Base-by-base conservation (phyloP, 2,329 filamentous ascomycete genomes). In the Didymella sp. region DNA sequence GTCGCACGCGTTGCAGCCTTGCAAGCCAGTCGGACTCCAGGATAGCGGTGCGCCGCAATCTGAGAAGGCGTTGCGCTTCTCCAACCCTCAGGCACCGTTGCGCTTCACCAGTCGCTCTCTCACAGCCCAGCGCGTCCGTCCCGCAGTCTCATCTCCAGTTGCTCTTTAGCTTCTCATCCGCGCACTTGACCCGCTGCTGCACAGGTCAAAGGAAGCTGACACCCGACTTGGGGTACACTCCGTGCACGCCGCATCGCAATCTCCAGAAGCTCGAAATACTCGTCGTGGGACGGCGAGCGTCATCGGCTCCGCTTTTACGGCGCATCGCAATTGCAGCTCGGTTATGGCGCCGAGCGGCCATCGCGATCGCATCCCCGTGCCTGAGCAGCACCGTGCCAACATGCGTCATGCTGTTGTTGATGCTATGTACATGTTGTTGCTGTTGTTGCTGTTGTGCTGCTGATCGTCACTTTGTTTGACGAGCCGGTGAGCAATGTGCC, bases 1-100 rank as follows among this genome's bases (percentile, higher is more conserved):
- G 54, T 57, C 31, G 54, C 43, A 57, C 55, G 27, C 46, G 45
- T 50, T 50, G 43, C 62, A 65, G 62, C 62, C 62, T 65, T 61
- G 49, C 60, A 47, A 63, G 60, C 60, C 60, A 63, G 50, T 56
- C 63, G 61, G 35, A 38, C 35, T 51, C 25, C 51, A 43, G 63
- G 25, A 48, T 60, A 52, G 55, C 27, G 44, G 45, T 55, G 37
- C 61, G 61, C 54, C 60, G 49, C 51, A 56, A 64, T 58, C 51
- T 59, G 51, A 37, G 38, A 44, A 52, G 59, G 42, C 59, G 59
- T 58, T 56, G 56, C 31, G 37, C 30, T 42, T 50, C 45, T 45
- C 58, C 54, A 51, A 57, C 45, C 52, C 37, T 52, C 47, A 61
- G 49, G 58, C 59, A 58, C 41, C 53, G 35, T 35, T 58, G 42